Evolutionary conservation across 768 basidiomycete species (phyloP).

Genomic region (Pisolithus microcarpus): DNA sequence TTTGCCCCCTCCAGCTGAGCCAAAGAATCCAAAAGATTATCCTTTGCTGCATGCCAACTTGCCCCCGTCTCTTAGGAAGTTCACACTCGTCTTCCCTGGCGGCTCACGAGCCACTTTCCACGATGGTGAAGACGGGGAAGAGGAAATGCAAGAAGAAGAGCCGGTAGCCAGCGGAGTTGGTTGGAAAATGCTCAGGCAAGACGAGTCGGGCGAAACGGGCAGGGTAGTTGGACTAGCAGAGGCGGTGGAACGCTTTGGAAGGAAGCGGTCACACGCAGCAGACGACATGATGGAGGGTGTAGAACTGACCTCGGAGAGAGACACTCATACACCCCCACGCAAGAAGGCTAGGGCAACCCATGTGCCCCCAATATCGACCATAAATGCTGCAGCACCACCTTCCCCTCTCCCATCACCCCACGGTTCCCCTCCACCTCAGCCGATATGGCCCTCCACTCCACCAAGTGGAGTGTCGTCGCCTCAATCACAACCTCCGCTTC

Average conservation of each 20-base stretch:
- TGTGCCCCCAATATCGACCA: constrained; percentile 52
- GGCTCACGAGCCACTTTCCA: constrained; percentile 75
- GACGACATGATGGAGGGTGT: constrained; percentile 71
- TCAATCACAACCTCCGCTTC: constrained; percentile 60
- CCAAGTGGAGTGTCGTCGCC: constrained; percentile 75
- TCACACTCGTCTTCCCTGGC: constrained; percentile 75
- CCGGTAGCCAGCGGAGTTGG: constrained; percentile 57
- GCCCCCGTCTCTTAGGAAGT: constrained; percentile 65
- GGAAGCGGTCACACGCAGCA: constrained; percentile 47
- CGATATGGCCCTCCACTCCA: constrained; percentile 74
- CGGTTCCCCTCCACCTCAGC: constrained; percentile 72
- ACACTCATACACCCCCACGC: constrained; percentile 48
- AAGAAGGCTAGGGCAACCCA: constrained; percentile 70
- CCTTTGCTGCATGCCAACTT: constrained; percentile 69
- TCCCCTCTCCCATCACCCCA: constrained; percentile 82
- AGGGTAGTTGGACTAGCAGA: constrained; percentile 62
- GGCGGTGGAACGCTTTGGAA: constrained; percentile 75
- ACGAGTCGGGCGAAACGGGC: constrained; percentile 44
- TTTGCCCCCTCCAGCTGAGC: constrained; percentile 60
- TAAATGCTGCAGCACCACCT: constrained; percentile 71
- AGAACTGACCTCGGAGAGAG: constrained; percentile 45
- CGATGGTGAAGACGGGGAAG: constrained; percentile 56
- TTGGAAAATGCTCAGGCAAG: constrained; percentile 70
- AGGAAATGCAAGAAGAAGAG: constrained; percentile 68
- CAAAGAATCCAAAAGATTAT: constrained; percentile 74